These are phyloP conservation scores for Fusarium compactum DNA, from an alignment of 2,329 filamentous ascomycete species.

Conservation along the genomic window DNA sequence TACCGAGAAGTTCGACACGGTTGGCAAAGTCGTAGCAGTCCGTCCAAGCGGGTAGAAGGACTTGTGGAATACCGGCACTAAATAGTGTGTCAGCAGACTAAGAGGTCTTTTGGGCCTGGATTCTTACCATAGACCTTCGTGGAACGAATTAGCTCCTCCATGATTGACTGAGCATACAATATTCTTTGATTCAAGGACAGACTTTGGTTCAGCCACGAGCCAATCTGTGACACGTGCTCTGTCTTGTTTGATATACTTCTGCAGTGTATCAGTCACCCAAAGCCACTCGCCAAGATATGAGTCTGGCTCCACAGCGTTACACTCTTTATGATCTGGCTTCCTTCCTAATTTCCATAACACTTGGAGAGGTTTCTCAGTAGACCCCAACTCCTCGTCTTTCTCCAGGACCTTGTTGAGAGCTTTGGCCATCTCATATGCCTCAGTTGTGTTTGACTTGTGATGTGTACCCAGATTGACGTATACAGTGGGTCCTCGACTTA, in stretches of 20 bases:
- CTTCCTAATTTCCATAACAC: not conserved
- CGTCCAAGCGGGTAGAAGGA: not conserved
- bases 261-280: not conserved
- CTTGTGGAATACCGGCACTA: not conserved
- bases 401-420: not conserved
- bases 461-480: not conserved
- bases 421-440: not conserved
- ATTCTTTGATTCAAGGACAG: not conserved
- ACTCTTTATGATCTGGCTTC: not conserved
- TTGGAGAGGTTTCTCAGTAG: not conserved
- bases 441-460: not conserved
- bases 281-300: not conserved
- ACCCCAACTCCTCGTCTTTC: accelerated
- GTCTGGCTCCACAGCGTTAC: not conserved
- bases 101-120: accelerated
- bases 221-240: not conserved
- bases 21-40: not conserved
- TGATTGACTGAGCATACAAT: not conserved
- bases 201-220: not conserved
- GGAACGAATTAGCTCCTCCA: not conserved
- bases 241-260: not conserved
- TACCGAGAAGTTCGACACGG: not conserved
- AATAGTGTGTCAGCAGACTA: not conserved
- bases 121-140: not conserved
- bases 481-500: not conserved